Base-by-base conservation (phyloP, 345 rosid species). In the Populus simonii region DNA sequence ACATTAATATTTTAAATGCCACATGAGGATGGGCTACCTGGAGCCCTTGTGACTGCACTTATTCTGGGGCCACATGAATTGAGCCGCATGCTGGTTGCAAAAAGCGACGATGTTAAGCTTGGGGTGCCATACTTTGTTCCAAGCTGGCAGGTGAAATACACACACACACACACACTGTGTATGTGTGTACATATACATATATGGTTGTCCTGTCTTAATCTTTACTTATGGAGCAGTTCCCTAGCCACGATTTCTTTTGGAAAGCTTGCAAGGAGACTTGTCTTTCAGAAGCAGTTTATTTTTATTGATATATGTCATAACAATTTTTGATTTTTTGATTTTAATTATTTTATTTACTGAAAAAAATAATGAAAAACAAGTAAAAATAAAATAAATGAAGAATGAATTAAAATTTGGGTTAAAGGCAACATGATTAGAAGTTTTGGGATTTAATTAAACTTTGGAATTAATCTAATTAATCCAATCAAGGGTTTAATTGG, bases 81-180 rank as follows among this genome's bases (percentile, higher is more conserved):
- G 63, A 85, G 92, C 85, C 98, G 93, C 87, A 84, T 89, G 69
- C 39, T 93, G 72, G 94, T 85, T 43, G 98, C 94, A 17, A 88
- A 87, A 43, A 86, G 81, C 83, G 41, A 78, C 68, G 91, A 93
- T 61, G 85, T 93, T 70, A 87, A 87, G 88, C 97, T 95, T 53
- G 94, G 96, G 74, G 91, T 95, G 75, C 99, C 98, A 5, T 95
- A 84, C 87, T 93, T 95, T 83, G 93, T 95, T 81, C 98, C 99
- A 35, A 93, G 98, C 84, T 92, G 93, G 99, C 99, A 95, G 96
- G 97, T 95, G 86, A 31, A 31, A 31, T 31, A 31, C 31, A n/a
- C n/a, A n/a, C n/a, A n/a, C n/a, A n/a, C n/a, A n/a, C n/a, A n/a
- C n/a, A n/a, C n/a, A n/a, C n/a, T n/a, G n/a, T n/a, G n/a, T n/a